Evolutionary conservation across 352 stramenopile genomes (phyloP), one percentile per base, ranked within the genome.

Genomic region (Pythium rhizo-oryzae): DNA sequence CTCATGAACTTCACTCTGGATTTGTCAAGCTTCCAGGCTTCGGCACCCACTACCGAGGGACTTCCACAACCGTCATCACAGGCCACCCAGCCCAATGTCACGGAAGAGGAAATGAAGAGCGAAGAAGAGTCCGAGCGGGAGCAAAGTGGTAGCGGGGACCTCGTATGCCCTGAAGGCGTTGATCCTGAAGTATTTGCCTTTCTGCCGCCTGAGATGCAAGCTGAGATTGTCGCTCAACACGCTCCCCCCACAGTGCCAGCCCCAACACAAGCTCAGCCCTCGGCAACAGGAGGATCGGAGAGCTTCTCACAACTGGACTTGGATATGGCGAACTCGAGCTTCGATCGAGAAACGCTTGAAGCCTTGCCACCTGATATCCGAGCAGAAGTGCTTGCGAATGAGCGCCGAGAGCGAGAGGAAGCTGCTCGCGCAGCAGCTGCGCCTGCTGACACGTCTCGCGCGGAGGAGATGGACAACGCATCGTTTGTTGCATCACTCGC

Each of bases 391-490:
- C 87, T 99, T 16, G 95, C 97, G 62, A 97, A 99, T 74, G 97
- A 99, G 66, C 90, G 96, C 21, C 91, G 93, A 18, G 93, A 99
- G 73, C 83, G 96, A 23, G 85, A 96, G 75, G 76, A 85, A 62
- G 72, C 82, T 60, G 79, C 87, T 44, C 80, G 86, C 39, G 78
- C 85, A 16, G 81, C 90, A 19, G 78, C 73, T 30, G 82, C 87
- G 13, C 82, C 93, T 55, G 85, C 92, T 16, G 97, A 99, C 77
- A 96, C 97, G 7, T 97, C 95, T 18, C 93, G 96, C 50, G 97
- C 97, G 21, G 90, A 99, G 79, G 97, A 99, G 55, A 99, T 99
- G 96, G 97, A 99, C 75, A 99, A 99, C 78, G 97, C 96, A 37
- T 98, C 94, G 12, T 99, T 99, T 78, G 84, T 99, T 11, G 97